Evolutionary conservation across 164 flowering plant genomes (phyloP), one percentile per base, ranked within the genome.

Genomic region (Warburgia ugandensis): DNA sequence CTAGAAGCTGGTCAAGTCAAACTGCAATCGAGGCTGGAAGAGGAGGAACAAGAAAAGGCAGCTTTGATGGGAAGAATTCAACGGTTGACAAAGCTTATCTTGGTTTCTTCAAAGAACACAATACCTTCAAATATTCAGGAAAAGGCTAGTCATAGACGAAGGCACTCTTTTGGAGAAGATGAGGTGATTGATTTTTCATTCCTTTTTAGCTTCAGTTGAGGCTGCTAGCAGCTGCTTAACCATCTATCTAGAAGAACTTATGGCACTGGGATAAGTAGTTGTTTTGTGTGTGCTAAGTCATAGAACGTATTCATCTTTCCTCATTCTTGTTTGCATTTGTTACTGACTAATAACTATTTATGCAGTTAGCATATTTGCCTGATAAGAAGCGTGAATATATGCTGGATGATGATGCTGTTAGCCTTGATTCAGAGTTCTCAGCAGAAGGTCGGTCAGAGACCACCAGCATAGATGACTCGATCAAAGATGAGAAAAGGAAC

Each of bases 11-110:
- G 92, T 50, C 94, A 87, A 62, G 75, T 80, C 42, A 82, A 87
- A 68, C 51, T 85, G 52, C 91, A 77, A 62, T 84, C 96, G 58
- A 73, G 91, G 70, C 64, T 85, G 68, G 96, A 88, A 61, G 94
- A 88, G 62, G 96, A 88, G 68, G 96, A 88, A 63, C 74, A 88
- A 64, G 94, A 80, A 14, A 88, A 88, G 68, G 88, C 84, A 50
- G 96, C 96, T 63, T 60, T 88, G 56, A 72, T 85, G 91, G 84
- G 94, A 59, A 74, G 96, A 70, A 88, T 88, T 65, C 94, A 88
- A 58, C 73, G 86, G 42, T 59, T 88, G 68, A 88, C 97, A 23
- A 88, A 88, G 60, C 63, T 88, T 21, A 88, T 88, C 43, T 69
- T 88, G 69, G 94, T 88, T 51, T 88, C 97, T 13, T 81, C 97